These are phyloP conservation scores for Trichophyton verrucosum DNA, from an alignment of 2,329 filamentous ascomycete genomes.

Conservation along the genomic window DNA sequence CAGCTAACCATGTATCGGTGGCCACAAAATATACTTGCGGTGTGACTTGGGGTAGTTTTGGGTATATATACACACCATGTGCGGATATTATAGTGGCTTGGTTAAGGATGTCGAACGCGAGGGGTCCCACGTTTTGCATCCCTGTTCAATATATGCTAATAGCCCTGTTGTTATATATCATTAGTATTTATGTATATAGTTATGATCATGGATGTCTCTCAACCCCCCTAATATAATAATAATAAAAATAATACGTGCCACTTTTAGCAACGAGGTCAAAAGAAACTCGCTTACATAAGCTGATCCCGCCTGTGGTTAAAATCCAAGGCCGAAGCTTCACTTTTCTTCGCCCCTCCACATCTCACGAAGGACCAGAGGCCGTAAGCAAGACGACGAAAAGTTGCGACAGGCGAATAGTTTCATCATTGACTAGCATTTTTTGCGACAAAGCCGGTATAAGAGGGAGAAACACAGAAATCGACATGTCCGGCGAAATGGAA, in stretches of 20 bases:
- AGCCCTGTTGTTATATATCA: not conserved
- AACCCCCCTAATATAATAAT: not conserved
- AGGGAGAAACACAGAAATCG: not conserved
- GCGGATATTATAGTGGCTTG: not conserved
- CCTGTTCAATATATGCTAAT: not conserved
- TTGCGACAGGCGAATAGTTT: not conserved
- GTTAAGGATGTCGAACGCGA: not conserved
- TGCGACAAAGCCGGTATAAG: not conserved
- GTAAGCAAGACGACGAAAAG: not conserved
- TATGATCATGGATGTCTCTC: not conserved
- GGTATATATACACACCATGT: not conserved
- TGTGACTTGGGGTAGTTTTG: not conserved
- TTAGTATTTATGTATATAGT: not conserved
- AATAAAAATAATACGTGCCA: not conserved
- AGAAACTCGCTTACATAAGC: not conserved
- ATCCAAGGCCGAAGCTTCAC: not conserved
- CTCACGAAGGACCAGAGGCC: not conserved
- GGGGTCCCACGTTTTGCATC: not conserved
- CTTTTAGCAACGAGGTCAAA: not conserved
- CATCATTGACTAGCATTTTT: not conserved
- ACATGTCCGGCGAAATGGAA: conserved; percentile 37
- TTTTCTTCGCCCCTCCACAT: not conserved
- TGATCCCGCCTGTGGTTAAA: not conserved
- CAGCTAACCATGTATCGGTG: conserved; percentile 8
- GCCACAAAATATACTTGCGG: not conserved